phyloP scores from a whole-genome alignment of 768 basidiomycete genomes.

The Tubosaeta brunneosetosa region DNA sequence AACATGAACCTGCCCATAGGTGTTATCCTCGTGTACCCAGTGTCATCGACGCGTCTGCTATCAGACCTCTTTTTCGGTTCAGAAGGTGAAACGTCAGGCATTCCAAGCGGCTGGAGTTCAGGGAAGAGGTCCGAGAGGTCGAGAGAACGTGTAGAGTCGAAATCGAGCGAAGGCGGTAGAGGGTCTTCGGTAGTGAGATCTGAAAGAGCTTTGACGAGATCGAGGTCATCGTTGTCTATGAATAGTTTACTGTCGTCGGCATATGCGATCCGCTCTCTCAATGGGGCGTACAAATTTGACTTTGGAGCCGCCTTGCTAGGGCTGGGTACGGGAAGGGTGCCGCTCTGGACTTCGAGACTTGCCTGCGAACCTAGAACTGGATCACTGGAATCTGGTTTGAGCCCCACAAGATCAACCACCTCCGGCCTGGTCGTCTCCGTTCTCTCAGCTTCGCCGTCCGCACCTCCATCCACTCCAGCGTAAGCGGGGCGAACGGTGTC shows the following conservation, averaged over 20 bases:
- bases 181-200: constrained; percentile 33
- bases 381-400: constrained; percentile 55
- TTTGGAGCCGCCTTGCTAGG: constrained; percentile 39
- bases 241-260: constrained; percentile 44
- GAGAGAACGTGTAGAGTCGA: constrained; percentile 31
- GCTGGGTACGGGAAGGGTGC: constrained; percentile 3
- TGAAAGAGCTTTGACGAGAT: constrained; percentile 47
- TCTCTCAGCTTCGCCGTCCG: constrained; percentile 4
- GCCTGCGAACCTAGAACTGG: constrained; percentile 45
- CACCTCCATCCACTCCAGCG: constrained; percentile 23
- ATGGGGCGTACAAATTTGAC: constrained; percentile 45
- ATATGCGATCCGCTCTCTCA: constrained; percentile 55
- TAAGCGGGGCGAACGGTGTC: constrained; percentile 21
- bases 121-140: constrained; percentile 76
- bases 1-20: constrained; percentile 77
- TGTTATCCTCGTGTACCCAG: constrained; percentile 67
- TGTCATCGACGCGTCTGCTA: constrained; percentile 72
- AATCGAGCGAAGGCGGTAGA: constrained; percentile 9
- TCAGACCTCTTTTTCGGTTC: constrained; percentile 50
- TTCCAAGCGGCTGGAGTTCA: constrained; percentile 62
- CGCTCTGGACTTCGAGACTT: constrained; percentile 35
- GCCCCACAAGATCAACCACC: constrained; percentile 27
- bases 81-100: constrained; percentile 43
- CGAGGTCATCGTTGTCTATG: constrained; percentile 47
- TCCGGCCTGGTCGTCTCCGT: constrained; percentile 27